Percentiles rank a stretch among this genome's conserved stretches.
These are phyloP conservation scores for Aureobasidium musti DNA, from an alignment of 2,329 filamentous ascomycete species.

Conservation along the genomic window DNA sequence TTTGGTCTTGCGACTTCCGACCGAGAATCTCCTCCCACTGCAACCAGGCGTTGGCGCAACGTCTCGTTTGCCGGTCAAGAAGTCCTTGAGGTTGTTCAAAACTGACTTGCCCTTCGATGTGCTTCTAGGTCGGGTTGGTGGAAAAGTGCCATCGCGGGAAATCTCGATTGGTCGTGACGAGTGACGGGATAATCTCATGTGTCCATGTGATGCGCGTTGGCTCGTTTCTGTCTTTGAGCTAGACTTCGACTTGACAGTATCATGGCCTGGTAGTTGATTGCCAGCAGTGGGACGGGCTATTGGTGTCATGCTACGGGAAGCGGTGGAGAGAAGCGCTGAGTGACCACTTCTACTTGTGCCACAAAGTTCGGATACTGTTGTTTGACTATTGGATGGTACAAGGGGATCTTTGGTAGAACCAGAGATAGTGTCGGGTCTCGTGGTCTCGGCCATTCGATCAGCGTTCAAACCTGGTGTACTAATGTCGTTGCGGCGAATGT, in stretches of 20 bases:
- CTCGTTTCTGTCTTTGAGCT: neutral
- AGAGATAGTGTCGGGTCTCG: neutral
- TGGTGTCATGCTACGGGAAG: neutral
- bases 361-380: neutral
- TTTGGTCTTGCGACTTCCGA: slow-evolving; percentile 4
- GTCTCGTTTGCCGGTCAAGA: slow-evolving; percentile 38
- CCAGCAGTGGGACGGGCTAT: neutral
- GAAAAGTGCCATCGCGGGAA: neutral
- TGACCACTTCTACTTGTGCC: neutral
- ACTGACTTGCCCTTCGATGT: slow-evolving; percentile 38
- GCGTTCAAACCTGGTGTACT: neutral
- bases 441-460: neutral
- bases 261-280: neutral
- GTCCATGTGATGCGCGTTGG: neutral
- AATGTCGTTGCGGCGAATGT: neutral
- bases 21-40: slow-evolving; percentile 11
- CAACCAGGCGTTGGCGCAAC: slow-evolving; percentile 26
- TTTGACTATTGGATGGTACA: neutral
- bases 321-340: neutral
- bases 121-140: slow-evolving; percentile 31
- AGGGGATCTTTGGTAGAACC: neutral
- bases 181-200: neutral
- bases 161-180: neutral
- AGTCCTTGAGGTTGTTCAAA: slow-evolving; percentile 38
- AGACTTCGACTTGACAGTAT: neutral